phyloP scores from a whole-genome alignment of 768 basidiomycete species.

The Boletus sp. region DNA sequence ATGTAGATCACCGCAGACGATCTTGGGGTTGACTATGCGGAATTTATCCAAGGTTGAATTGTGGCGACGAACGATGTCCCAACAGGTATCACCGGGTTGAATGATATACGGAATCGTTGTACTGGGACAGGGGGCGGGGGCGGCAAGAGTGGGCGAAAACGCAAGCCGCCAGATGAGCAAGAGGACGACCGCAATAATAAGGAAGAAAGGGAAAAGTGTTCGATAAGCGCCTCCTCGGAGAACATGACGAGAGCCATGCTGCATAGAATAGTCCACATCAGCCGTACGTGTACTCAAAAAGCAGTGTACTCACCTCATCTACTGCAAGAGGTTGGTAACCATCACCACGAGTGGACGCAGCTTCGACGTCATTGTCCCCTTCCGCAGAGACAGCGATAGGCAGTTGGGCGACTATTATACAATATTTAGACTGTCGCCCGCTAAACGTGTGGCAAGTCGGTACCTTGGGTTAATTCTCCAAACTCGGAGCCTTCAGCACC shows the following conservation, averaged over 20 bases:
- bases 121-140: slow-evolving; percentile 31
- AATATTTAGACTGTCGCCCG: neutral
- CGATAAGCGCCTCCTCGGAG: slow-evolving; percentile 50
- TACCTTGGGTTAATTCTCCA: slow-evolving; percentile 49
- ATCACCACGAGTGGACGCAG: slow-evolving; percentile 50
- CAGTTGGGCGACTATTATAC: slow-evolving; percentile 29
- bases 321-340: slow-evolving; percentile 55
- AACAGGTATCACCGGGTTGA: slow-evolving; percentile 63
- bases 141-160: slow-evolving; percentile 33
- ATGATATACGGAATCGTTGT: slow-evolving; percentile 46
- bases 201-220: slow-evolving; percentile 70
- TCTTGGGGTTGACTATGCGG: slow-evolving; percentile 48
- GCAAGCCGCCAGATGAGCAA: slow-evolving; percentile 65
- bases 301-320: slow-evolving; percentile 42
- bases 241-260: slow-evolving; percentile 31
- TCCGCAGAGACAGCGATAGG: slow-evolving; percentile 27
- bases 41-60: slow-evolving; percentile 53
- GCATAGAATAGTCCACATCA: slow-evolving; percentile 25
- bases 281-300: neutral
- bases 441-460: neutral
- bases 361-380: slow-evolving; percentile 49
- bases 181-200: slow-evolving; percentile 60
- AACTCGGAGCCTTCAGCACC: slow-evolving; percentile 61
- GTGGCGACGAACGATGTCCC: slow-evolving; percentile 53
- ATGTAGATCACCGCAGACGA: slow-evolving; percentile 57